Evolutionary conservation across 768 basidiomycete species (phyloP), one percentile per base, ranked within the genome.

Genomic region (Kwoniella mangroviensis): DNA sequence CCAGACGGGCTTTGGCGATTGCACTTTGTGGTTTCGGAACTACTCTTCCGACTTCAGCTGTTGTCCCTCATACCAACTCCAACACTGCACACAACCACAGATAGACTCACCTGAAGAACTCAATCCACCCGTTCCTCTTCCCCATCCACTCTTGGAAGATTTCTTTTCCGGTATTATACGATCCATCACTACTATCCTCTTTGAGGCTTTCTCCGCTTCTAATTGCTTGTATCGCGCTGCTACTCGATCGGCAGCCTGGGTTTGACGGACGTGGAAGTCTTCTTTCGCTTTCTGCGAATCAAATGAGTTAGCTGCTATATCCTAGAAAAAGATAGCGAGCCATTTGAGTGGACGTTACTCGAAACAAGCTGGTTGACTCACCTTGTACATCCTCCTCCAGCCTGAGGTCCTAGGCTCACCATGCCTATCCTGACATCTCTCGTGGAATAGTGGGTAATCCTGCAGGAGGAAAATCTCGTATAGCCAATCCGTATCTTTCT

Each of bases 401-500:
- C 79, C 79, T 12, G 65, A 64, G 3, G 73, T 76, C 28, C 79
- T n/a, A 5, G 34, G 59, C 43, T 73, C 68, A 7, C 79, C 79
- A 22, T 71, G 63, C n/a, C 73, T 68, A 54, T 68, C 54, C 19
- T 58, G 26, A 64, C 66, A 72, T 49, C 68, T 42, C 43, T 78
- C 79, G 34, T 77, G 73, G 56, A 70, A 72, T 15, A 73, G 42
- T 1, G 77, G 71, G 54, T 61, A 75, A 55, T 78, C 75, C 34
- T 69, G 65, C 2, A 80, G 26, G 19, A 78, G 43, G 56, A 70
- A 75, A 4, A 60, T 60, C 59, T 80, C 79, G 72, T 74, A 80
- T 54, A 80, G 43, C 79, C 79, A 80, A 34, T 80, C 79, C 13
- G 76, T 76, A 28, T 80, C 75, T n/a, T 78, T 74, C 58, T 73